These are phyloP conservation scores for Arthrobotrys conoides DNA, from an alignment of 2,329 filamentous ascomycete genomes.

Conservation along the genomic window DNA sequence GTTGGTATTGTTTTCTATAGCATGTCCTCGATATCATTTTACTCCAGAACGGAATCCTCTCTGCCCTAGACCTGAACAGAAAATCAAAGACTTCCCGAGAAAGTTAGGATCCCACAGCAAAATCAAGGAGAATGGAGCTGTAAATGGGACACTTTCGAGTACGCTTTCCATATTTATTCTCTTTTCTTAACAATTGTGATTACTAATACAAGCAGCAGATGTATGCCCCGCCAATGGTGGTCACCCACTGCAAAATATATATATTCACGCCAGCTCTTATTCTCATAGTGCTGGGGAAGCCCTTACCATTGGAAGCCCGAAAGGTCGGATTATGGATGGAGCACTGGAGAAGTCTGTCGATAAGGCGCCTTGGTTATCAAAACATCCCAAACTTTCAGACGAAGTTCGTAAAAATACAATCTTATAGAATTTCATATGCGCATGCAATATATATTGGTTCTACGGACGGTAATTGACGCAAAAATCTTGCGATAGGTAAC, in stretches of 20 bases:
- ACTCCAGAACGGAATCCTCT: neutral
- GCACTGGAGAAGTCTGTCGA: no score
- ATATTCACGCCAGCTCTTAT: no score
- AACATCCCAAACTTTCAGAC: slow-evolving; percentile 21
- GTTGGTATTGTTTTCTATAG: neutral
- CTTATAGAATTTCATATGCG: no score
- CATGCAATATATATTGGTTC: no score
- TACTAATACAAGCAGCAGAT: no score
- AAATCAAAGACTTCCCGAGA: slow-evolving; percentile 13
- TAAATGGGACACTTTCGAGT: neutral
- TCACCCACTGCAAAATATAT: no score
- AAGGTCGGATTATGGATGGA: no score
- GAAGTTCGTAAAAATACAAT: slow-evolving; percentile 21
- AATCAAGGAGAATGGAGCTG: no score
- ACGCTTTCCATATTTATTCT: neutral
- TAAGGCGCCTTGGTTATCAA: slow-evolving; percentile 9
- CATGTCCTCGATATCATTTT: slow-evolving; percentile 15
- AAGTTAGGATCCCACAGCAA: neutral
- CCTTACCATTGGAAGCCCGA: neutral
- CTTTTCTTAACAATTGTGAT: no score
- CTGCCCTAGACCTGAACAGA: slow-evolving; percentile 14
- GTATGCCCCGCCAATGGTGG: no score
- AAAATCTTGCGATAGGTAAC: slow-evolving; percentile 5
- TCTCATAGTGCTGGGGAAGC: no score
- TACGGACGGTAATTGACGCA: neutral